A percentile compares a stretch with the other conserved stretches of the same genome.
phyloP scores from a whole-genome alignment of 805 yeast species.

The Lachancea mirantina region DNA sequence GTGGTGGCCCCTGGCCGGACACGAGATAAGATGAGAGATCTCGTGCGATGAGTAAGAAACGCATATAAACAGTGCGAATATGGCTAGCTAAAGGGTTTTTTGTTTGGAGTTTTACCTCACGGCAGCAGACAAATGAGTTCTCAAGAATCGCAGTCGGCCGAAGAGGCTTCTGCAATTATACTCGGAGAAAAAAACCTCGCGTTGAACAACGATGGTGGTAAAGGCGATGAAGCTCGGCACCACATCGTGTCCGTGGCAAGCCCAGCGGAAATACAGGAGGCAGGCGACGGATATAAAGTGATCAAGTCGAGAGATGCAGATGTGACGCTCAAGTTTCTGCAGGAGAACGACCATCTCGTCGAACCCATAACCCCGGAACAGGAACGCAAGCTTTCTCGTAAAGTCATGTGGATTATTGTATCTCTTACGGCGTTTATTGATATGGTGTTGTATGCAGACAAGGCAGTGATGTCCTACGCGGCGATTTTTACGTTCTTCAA shows the following conservation, averaged over 20 bases:
- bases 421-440: constrained; percentile 35
- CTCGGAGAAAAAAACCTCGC: background rate
- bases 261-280: background rate
- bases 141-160: constrained; percentile 1
- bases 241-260: no score
- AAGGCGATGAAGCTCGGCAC: no score
- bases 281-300: constrained; percentile 15
- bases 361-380: constrained; percentile 38
- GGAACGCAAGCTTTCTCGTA: constrained; percentile 34
- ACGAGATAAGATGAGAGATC: no score
- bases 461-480: constrained; percentile 44
- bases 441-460: constrained; percentile 43
- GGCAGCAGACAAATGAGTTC: no score
- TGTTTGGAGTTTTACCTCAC: no score
- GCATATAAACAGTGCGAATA: no score
- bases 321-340: constrained; percentile 33
- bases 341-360: constrained; percentile 27
- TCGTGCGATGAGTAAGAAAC: no score
- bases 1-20: no score
- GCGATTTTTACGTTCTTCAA: constrained; percentile 42
- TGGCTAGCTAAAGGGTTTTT: no score
- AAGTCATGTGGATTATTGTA: constrained; percentile 34
- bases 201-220: no score
- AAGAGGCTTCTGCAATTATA: background rate
- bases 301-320: constrained; percentile 36